Conservation (phyloP, 1,139 yeast species). For the Diutina sp. region DNA sequence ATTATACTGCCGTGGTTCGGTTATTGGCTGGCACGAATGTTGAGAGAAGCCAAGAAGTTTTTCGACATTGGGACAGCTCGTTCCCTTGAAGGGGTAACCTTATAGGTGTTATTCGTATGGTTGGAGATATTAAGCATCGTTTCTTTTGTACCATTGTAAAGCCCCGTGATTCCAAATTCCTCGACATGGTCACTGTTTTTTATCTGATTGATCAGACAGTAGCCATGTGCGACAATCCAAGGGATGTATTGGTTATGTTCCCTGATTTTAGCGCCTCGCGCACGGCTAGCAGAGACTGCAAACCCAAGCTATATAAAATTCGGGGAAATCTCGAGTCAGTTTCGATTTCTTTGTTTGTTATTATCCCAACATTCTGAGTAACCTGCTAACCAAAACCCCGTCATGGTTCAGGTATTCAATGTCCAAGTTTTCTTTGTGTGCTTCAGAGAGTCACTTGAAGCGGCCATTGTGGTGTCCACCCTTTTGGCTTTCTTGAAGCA, state of each 20-base stretch:
- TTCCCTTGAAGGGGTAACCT: too few species aligned
- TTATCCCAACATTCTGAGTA: background rate
- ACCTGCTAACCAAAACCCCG: background rate
- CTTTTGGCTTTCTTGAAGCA: constrained; percentile 71
- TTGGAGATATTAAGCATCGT: too few species aligned
- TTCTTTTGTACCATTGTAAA: too few species aligned
- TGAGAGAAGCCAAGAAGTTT: background rate
- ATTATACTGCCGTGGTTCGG: background rate
- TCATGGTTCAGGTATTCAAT: constrained; percentile 33
- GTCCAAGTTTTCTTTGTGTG: constrained; percentile 80
- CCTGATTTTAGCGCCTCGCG: background rate
- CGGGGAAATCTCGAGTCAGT: background rate
- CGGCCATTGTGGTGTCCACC: constrained; percentile 80
- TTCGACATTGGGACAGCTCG: too few species aligned
- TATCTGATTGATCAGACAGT: background rate
- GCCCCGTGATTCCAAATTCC: too few species aligned
- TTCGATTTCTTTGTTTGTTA: constrained; percentile 1
- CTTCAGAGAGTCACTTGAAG: constrained; percentile 76
- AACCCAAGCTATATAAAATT: background rate
- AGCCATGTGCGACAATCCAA: background rate
- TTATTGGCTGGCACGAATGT: background rate
- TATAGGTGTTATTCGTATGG: too few species aligned
- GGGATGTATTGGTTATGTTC: background rate
- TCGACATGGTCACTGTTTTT: too few species aligned
- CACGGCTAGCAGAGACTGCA: background rate